Base-by-base conservation (phyloP, 2,329 filamentous ascomycete species). In the Chaetothyriales sp. region DNA sequence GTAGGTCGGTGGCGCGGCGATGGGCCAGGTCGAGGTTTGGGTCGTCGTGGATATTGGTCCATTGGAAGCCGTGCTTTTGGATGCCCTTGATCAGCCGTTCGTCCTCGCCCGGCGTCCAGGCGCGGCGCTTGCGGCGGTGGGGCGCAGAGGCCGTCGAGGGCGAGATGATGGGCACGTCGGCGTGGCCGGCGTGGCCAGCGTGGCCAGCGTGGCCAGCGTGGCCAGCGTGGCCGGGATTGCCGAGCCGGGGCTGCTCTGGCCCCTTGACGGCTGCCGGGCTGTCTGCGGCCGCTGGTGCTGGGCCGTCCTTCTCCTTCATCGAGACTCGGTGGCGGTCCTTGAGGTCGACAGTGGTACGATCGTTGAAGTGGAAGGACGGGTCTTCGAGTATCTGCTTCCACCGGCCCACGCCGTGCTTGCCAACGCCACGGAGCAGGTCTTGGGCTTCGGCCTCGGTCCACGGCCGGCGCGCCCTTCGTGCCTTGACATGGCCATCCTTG, bases 381-480 rank as follows among this genome's bases (percentile, higher is more conserved):
- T 77, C 75, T 2, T 76, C 69, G 22, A 82, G 62, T 18, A 83
- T 82, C 56, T 74, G 75, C 51, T 79, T 82, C 80, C 80, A 83
- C 56, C 73, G 80, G 2, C 80, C 80, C 54, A 82, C 77, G 1
- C 80, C 80, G 59, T 77, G 81, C 55, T 72, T 75, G 40, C 75
- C 71, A 7, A 82, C 80, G 0, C 80, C 80, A 52, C 73, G 68
- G 10, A 82, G 66, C 22, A 83, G 63, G 56, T 76, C 70, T 25
- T 69, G 70, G 0, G 79, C 82, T 63, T 83, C 80, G 56, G 78
- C 69, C n/a, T 81, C 74, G 1, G 75, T 76, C 80, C 80, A 83
- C 57, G 66, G 72, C 51, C 69, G 64, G 13, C 72, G 52, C 55
- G 73, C 76, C 51, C 76, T 79, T 46, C 72, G 67, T 44, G 72